Conservation (phyloP, 305 asterid genomes). For the Rubia tinctorum region DNA sequence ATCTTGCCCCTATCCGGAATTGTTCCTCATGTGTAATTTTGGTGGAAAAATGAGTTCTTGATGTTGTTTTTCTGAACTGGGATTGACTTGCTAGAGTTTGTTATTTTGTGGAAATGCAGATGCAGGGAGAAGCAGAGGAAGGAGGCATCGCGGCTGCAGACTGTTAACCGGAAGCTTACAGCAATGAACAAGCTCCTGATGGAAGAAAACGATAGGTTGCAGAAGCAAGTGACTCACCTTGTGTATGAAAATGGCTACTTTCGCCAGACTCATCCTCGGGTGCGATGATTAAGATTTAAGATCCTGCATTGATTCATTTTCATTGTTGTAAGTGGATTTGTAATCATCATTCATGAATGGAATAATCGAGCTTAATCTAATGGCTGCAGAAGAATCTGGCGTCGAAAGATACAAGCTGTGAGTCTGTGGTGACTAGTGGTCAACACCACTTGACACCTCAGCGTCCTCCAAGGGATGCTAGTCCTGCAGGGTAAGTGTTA, state of each 20-base stretch:
- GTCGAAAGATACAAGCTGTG: slow-evolving; percentile 92
- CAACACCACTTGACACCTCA: slow-evolving; percentile 79
- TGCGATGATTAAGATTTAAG: slow-evolving; percentile 11
- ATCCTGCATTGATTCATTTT: background rate
- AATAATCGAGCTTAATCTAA: slow-evolving; percentile 13
- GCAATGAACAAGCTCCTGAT: slow-evolving; percentile 58
- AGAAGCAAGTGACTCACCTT: slow-evolving; percentile 53
- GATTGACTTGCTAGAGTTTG: background rate
- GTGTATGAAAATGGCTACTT: slow-evolving; percentile 50
- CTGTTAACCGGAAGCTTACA: slow-evolving; percentile 53
- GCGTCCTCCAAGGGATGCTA: slow-evolving; percentile 99
- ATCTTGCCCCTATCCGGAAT: too few species aligned
- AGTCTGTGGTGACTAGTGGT: slow-evolving; percentile 95
- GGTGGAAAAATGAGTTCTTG: background rate
- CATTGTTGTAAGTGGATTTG: background rate
- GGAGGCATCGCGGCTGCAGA: slow-evolving; percentile 50
- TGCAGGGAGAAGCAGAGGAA: slow-evolving; percentile 57
- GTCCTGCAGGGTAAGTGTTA: slow-evolving; percentile 98
- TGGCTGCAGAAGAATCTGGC: slow-evolving; percentile 60
- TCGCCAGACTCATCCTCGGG: slow-evolving; percentile 43
- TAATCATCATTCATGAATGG: background rate
- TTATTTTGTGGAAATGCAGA: slow-evolving; percentile 28
- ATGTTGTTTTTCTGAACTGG: background rate
- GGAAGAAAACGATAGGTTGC: slow-evolving; percentile 56
- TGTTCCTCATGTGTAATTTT: background rate